A percentile compares a stretch with the other conserved stretches of the same genome.
These are phyloP conservation scores for Aspergillus pseudoviridinutans DNA, from an alignment of 2,329 filamentous ascomycete species.

Conservation along the genomic window DNA sequence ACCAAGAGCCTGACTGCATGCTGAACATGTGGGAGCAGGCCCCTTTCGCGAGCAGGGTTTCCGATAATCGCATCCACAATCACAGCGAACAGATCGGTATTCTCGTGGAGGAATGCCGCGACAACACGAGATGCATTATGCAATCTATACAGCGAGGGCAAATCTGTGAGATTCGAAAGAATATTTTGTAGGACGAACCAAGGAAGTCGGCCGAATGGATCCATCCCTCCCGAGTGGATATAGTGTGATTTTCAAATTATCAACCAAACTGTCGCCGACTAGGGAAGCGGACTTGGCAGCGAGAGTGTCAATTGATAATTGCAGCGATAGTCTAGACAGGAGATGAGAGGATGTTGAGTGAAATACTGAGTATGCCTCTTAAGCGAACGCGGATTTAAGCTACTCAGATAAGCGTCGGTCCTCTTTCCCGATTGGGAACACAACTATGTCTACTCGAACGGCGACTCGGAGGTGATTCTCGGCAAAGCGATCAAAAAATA, in stretches of 20 bases:
- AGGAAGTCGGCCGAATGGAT: slow-evolving; percentile 6
- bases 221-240: not conserved
- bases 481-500: slow-evolving; percentile 59
- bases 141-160: slow-evolving; percentile 3
- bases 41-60: slow-evolving; percentile 1
- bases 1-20: not conserved
- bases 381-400: no score
- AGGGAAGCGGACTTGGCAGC: no score
- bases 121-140: slow-evolving; percentile 3
- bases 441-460: slow-evolving; percentile 50
- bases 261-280: no score
- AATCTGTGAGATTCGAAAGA: slow-evolving; percentile 5
- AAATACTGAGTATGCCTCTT: no score
- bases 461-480: slow-evolving; percentile 49
- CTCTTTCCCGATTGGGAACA: no score
- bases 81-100: slow-evolving; percentile 3
- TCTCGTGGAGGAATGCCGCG: slow-evolving; percentile 1
- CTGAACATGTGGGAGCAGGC: slow-evolving; percentile 3
- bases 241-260: no score
- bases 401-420: no score
- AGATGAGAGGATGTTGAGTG: no score
- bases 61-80: slow-evolving; percentile 5
- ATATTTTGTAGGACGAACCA: slow-evolving; percentile 5
- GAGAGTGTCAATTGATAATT: no score
- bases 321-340: no score